These are phyloP conservation scores for Colletotrichum agaves DNA, from an alignment of 2,329 filamentous ascomycete genomes.

Conservation along the genomic window DNA sequence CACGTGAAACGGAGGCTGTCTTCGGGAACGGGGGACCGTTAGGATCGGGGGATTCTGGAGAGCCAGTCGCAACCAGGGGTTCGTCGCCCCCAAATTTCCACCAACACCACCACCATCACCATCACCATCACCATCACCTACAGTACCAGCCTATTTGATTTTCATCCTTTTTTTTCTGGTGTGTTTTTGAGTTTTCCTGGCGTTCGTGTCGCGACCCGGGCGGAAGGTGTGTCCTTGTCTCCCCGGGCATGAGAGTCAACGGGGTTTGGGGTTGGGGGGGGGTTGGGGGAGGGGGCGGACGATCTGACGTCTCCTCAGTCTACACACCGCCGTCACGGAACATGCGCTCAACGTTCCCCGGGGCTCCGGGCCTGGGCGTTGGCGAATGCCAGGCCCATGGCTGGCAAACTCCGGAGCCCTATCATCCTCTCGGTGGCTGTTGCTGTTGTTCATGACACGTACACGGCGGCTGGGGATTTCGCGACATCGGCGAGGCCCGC, in stretches of 20 bases:
- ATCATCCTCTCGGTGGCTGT: background rate
- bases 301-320: conserved; percentile 11
- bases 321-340: conserved; percentile 32
- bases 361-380: conserved; percentile 2
- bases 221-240: background rate
- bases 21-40: conserved; percentile 4
- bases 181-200: background rate
- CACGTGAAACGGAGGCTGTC: conserved; percentile 29
- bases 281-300: background rate
- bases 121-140: no score
- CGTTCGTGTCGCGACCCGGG: conserved; percentile 2
- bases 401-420: background rate
- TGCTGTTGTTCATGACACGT: background rate
- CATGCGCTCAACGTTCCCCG: conserved; percentile 26
- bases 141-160: no score
- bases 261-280: no score
- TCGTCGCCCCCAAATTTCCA: conserved; percentile 16
- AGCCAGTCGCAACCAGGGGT: conserved; percentile 16
- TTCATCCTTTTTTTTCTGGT: background rate
- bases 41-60: conserved; percentile 3
- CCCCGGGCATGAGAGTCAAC: background rate
- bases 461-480: background rate
- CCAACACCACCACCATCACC: no score
- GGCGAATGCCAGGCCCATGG: background rate
- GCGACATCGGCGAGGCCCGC: background rate